Evolutionary conservation across 1,284 basidiomycete genomes (phyloP).

Genomic region (Fistulina hepatica): DNA sequence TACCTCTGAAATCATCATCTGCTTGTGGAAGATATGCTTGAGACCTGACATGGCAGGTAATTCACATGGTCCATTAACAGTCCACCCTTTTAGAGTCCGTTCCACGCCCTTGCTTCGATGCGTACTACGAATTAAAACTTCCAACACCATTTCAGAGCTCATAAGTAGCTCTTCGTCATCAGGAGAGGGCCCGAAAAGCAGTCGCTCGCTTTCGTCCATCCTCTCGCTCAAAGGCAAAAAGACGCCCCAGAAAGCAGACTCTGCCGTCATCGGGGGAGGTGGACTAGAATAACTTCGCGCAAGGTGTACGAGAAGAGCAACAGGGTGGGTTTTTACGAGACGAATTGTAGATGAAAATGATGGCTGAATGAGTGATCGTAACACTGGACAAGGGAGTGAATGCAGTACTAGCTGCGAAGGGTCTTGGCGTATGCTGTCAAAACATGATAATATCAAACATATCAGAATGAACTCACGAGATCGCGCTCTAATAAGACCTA

Average conservation of each 20-base stretch:
- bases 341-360: constrained; percentile 40
- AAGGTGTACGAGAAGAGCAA: constrained; percentile 51
- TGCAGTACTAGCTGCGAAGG: constrained; percentile 61
- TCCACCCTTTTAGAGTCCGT: constrained; percentile 58
- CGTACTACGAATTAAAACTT: constrained; percentile 42
- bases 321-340: constrained; percentile 42
- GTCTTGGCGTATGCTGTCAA: constrained; percentile 23
- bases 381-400: constrained; percentile 39
- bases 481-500: constrained; percentile 32
- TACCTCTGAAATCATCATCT: constrained; percentile 31
- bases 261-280: constrained; percentile 50
- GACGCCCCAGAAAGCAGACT: constrained; percentile 65
- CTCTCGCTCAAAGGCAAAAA: constrained; percentile 61
- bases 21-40: constrained; percentile 35
- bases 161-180: constrained; percentile 32
- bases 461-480: constrained; percentile 20
- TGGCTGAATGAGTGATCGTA: constrained; percentile 47
- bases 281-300: constrained; percentile 54
- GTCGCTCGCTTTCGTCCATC: constrained; percentile 41
- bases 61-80: constrained; percentile 28
- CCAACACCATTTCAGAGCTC: constrained; percentile 44
- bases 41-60: constrained; percentile 39
- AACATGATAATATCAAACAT: constrained; percentile 8
- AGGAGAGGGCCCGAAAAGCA: constrained; percentile 47
- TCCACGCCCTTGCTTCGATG: constrained; percentile 44